A percentile compares a stretch with the other conserved stretches of the same genome.
These are phyloP conservation scores for Coprinopsis sp. DNA, from an alignment of 768 basidiomycete genomes.

Conservation along the genomic window DNA sequence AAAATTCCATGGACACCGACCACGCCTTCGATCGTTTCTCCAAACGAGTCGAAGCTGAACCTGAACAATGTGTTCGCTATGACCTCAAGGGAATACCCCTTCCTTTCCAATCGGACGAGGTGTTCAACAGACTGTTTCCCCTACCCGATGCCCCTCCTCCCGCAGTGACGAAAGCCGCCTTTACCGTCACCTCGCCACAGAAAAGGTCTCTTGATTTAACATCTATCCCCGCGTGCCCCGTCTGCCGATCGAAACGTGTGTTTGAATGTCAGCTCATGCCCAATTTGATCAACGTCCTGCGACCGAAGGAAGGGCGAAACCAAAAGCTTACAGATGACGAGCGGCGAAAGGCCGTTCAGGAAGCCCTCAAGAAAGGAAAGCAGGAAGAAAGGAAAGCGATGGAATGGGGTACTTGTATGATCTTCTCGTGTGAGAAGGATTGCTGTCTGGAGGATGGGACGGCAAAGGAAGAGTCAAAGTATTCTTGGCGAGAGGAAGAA, in stretches of 20 bases:
- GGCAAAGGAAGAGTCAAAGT: constrained; percentile 32
- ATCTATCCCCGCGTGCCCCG: constrained; percentile 58
- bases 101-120: constrained; percentile 67
- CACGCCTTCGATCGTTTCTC: constrained; percentile 84
- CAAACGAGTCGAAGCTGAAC: constrained; percentile 62
- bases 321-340: constrained; percentile 59
- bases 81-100: constrained; percentile 83
- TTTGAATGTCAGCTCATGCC: constrained; percentile 98
- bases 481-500: constrained; percentile 69
- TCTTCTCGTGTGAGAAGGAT: constrained; percentile 84
- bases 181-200: constrained; percentile 46
- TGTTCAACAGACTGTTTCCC: constrained; percentile 75
- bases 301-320: constrained; percentile 21
- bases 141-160: constrained; percentile 37
- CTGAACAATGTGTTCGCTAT: constrained; percentile 91
- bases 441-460: constrained; percentile 52
- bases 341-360: constrained; percentile 57
- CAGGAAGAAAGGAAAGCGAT: constrained; percentile 56
- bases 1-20: constrained; percentile 76
- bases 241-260: constrained; percentile 61
- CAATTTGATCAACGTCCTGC: constrained; percentile 77
- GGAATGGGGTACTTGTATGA: constrained; percentile 92
- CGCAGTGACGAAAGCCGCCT: constrained; percentile 57
- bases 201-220: constrained; percentile 53
- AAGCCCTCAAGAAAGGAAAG: constrained; percentile 43